These are phyloP conservation scores for Lumnitzera racemosa DNA, from an alignment of 345 rosid genomes.

Conservation along the genomic window DNA sequence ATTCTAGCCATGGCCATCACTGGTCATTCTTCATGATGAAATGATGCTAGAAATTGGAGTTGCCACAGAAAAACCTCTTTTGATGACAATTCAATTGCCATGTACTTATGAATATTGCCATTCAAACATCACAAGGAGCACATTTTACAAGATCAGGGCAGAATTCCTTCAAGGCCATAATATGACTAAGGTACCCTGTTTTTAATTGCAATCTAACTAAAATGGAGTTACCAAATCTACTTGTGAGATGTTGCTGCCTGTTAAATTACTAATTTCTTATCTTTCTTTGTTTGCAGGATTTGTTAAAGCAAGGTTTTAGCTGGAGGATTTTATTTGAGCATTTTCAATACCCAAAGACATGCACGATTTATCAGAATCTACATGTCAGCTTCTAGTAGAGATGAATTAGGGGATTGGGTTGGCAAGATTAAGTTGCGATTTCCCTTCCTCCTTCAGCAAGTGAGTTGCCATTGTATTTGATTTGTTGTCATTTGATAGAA, in stretches of 20 bases:
- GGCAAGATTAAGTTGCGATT: conserved; percentile 67
- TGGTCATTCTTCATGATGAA: conserved; percentile 37
- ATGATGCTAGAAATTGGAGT: conserved; percentile 12
- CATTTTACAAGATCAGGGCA: conserved; percentile 37
- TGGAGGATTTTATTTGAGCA: conserved; percentile 19
- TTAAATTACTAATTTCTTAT: background rate
- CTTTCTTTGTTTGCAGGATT: conserved; percentile 3
- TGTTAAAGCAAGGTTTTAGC: too few relatives aligned
- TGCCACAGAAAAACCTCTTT: conserved; percentile 19
- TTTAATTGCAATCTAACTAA: background rate
- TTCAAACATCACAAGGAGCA: conserved; percentile 51
- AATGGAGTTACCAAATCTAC: background rate
- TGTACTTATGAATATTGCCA: conserved; percentile 36
- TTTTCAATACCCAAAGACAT: conserved; percentile 33
- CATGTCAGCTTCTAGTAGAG: conserved; percentile 35
- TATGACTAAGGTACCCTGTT: conserved; percentile 29
- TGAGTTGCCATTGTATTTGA: conserved; percentile 1
- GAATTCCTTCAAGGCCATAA: conserved; percentile 52
- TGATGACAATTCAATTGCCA: conserved; percentile 54
- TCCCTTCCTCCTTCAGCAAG: conserved; percentile 44
- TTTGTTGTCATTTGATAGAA: background rate
- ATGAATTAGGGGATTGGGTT: conserved; percentile 46
- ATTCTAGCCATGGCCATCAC: conserved; percentile 50
- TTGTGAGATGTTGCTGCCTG: background rate
- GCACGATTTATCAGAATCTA: conserved; percentile 39